Evolutionary conservation across 139 green algal genomes (phyloP), one percentile per base, ranked within the genome.

Genomic region (Picochlorum sp.): DNA sequence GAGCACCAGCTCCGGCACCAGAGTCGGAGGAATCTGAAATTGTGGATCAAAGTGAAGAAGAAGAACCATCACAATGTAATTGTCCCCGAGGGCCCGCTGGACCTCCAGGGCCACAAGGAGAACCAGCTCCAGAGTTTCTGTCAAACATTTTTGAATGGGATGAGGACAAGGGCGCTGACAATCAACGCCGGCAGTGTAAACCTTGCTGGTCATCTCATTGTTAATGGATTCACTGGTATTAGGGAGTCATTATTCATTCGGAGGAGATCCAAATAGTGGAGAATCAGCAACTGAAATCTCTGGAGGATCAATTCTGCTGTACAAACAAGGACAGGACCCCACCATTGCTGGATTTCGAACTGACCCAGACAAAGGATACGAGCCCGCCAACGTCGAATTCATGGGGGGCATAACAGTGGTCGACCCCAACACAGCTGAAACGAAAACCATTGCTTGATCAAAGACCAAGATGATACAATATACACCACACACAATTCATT

Each of bases 251-350:
- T 66, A 13, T 66, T 66, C 44, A 23, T 66, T 45, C n/a, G 61
- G 61, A 32, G 61, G 61, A 16, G 61, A 66, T 26, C 61, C 61
- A 38, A 50, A 15, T 10, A 55, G 16, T 38, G 61, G 61, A n/a
- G 28, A 44, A 45, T 26, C 37, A 24, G 16, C 61, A 1, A 56
- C 61, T 34, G 61, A 66, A 23, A 16, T 66, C 11, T 28, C 23
- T 66, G 32, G 21, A 23, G 61, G 61, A 10, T 32, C 20, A 38
- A 15, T 66, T 26, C 44, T 56, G 34, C 14, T 66, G 4, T 66
- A 66, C 34, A 23, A 8, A 38, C 13, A 23, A 14, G 61, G 24
- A 23, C 11, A 26, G 21, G 34, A 41, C 13, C 58, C 58, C 6
- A 56, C 18, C 16, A 56, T 66, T 44, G 11, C 61, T n/a, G 61